Percentiles rank a stretch among this genome's conserved stretches.
phyloP scores from a whole-genome alignment of 2,329 filamentous ascomycete species.

The Penicillium sp. region DNA sequence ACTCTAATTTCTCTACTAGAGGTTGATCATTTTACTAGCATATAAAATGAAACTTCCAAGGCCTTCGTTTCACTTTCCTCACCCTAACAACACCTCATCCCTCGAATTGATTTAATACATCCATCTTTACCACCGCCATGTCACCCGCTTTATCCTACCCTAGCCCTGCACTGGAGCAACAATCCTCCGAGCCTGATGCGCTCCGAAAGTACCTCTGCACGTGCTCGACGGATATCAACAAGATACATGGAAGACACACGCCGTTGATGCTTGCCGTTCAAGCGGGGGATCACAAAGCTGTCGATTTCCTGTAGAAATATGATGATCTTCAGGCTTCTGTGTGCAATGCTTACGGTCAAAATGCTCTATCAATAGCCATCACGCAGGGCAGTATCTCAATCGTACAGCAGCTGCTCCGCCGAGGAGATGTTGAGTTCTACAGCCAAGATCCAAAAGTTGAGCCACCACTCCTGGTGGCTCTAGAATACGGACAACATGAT shows the following conservation, averaged over 20 bases:
- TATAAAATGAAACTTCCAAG: not conserved
- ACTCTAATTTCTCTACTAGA: not conserved
- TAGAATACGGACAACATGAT: constrained; percentile 5
- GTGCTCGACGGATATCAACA: not conserved
- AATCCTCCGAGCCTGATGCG: not conserved
- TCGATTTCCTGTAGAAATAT: not conserved
- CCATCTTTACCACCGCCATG: not conserved
- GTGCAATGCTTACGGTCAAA: not conserved
- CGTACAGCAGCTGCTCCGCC: not conserved
- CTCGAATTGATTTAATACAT: not conserved
- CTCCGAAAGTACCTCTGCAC: not conserved
- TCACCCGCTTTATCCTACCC: not conserved
- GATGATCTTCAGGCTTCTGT: not conserved
- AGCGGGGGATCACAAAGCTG: not conserved
- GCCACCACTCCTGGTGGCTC: constrained; percentile 2
- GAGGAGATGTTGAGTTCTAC: not conserved
- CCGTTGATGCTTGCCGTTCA: not conserved
- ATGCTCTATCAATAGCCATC: not conserved
- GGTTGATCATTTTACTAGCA: not conserved
- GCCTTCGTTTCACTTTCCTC: not conserved
- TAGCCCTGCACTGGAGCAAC: not conserved
- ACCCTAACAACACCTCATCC: not conserved
- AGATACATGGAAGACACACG: not conserved
- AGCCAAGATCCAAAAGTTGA: not conserved
- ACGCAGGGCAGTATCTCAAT: not conserved